Base-by-base conservation (phyloP, 345 rosid species). In the Aurinia saxatilis region DNA sequence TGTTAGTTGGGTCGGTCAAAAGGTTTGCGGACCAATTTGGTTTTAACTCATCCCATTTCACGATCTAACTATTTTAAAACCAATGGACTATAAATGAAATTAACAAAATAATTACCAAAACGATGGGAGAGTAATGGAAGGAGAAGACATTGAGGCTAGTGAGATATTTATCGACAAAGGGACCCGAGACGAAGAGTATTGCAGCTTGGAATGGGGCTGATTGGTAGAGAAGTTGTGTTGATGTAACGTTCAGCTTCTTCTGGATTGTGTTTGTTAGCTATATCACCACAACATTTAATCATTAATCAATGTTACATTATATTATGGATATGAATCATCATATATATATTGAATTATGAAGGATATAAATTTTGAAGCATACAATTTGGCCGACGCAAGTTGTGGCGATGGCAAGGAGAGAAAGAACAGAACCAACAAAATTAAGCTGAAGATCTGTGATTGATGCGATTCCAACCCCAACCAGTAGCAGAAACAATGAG, bases 161-260 rank as follows among this genome's bases (percentile, higher is more conserved):
- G 70, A 93, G 97, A 73, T 65, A 77, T 37, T 85, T 86, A 66
- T 93, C 99, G 4, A 93, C 99, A 37, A 93, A 55, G 10, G 99
- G 99, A 49, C 99, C 99, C 0, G 96, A 87, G 33, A 93, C 91
- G 46, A 93, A 93, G 31, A 93, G 91, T 76, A 90, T 68, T n/a
- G 95, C 99, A 5, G 99, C 96, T 76, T 93, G 99, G 70, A 90
- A 93, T 33, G 99, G 99, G 2, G 99, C 99, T 1, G 99, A 93
- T 19, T 93, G 99, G 72, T 93, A 93, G 7, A 90, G 83, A 62
- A 93, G 77, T 80, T 93, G 99, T 14, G 99, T 93, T 37, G 99
- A 90, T 49, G 99, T 84, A 11, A 93, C 99, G 63, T 87, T 90
- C 7, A 85, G 78, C 80, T 78, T 87, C 84, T 93, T 93, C 39